Conservation (phyloP, 495 filamentous ascomycete genomes). For the Parmelia sp. region DNA sequence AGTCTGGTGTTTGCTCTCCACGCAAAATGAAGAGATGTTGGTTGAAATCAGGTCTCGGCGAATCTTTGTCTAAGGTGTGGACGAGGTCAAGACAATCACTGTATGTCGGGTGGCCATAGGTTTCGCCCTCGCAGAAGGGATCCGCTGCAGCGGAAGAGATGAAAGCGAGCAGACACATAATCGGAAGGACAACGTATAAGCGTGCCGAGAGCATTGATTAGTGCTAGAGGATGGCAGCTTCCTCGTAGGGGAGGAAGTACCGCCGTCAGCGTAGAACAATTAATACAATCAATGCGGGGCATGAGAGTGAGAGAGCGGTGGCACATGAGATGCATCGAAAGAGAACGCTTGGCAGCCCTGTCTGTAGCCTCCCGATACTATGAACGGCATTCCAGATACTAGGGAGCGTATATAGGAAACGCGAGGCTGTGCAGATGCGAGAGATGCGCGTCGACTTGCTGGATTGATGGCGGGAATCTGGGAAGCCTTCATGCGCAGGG, state of each 20-base stretch:
- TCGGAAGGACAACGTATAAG: background rate
- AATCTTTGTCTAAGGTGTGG: background rate
- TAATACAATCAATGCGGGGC: background rate
- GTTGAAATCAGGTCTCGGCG: background rate
- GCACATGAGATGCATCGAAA: background rate
- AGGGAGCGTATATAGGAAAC: too few relatives aligned
- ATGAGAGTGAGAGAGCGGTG: background rate
- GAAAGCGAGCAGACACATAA: background rate
- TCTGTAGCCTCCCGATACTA: too few relatives aligned
- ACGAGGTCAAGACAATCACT: background rate
- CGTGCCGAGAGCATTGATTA: background rate
- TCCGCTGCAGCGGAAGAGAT: background rate
- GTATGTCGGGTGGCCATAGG: background rate
- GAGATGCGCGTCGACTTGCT: background rate
- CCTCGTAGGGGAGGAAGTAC: background rate
- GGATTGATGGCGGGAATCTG: background rate
- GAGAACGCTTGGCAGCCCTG: background rate
- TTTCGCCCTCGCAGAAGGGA: background rate
- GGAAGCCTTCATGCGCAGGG: background rate
- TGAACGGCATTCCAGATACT: too few relatives aligned
- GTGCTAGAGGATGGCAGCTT: background rate
- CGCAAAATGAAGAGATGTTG: background rate
- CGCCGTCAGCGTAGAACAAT: background rate
- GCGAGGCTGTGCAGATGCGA: background rate
- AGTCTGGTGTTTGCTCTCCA: background rate